Conservation (phyloP, 768 basidiomycete genomes). For the Tricholoma saponaceum region DNA sequence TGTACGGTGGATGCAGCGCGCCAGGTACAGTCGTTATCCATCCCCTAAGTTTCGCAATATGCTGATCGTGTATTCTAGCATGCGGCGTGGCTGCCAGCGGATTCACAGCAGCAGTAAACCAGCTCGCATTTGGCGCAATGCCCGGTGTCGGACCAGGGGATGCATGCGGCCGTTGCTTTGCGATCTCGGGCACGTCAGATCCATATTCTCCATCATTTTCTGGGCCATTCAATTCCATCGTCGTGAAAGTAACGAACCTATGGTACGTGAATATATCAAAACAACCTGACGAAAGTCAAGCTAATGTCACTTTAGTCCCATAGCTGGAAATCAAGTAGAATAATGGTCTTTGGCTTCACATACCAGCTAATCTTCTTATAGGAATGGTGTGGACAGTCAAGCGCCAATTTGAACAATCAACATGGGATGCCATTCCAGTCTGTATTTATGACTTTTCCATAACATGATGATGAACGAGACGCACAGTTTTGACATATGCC, state of each 20-base stretch:
- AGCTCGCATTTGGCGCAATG: slow-evolving; percentile 45
- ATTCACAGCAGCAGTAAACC: slow-evolving; percentile 57
- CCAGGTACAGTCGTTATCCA: slow-evolving; percentile 36
- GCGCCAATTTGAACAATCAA: slow-evolving; percentile 36
- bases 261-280: slow-evolving; percentile 31
- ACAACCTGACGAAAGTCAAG: not conserved
- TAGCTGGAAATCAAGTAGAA: slow-evolving; percentile 38
- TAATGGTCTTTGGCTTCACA: not conserved
- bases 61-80: slow-evolving; percentile 25
- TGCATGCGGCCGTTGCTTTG: slow-evolving; percentile 61
- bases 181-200: slow-evolving; percentile 43
- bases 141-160: slow-evolving; percentile 52
- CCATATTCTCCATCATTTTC: slow-evolving; percentile 47
- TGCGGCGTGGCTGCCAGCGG: too few species aligned
- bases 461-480: slow-evolving; percentile 9
- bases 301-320: slow-evolving; percentile 34
- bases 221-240: slow-evolving; percentile 49
- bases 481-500: slow-evolving; percentile 55
- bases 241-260: slow-evolving; percentile 49
- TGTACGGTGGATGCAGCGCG: slow-evolving; percentile 45
- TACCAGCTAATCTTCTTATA: slow-evolving; percentile 8
- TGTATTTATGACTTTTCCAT: slow-evolving; percentile 20
- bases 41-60: not conserved
- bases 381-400: slow-evolving; percentile 53
- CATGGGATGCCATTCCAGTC: slow-evolving; percentile 47